Base-by-base conservation (phyloP, 2,329 filamentous ascomycete genomes). In the Zasmidium citrigriseum region DNA sequence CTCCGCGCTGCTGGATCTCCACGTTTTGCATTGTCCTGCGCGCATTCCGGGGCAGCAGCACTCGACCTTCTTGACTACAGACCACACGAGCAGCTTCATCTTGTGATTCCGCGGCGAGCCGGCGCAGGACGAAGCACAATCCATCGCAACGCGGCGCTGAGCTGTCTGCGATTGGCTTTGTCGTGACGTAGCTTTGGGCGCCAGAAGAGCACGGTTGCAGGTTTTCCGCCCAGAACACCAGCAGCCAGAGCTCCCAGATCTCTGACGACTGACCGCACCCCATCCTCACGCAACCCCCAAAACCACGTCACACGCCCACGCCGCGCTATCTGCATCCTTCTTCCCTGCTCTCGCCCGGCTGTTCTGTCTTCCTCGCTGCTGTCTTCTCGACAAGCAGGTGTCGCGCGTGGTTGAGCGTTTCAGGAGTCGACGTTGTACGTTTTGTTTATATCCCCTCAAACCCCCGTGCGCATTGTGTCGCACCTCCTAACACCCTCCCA, bases 221-320 rank as follows among this genome's bases (percentile, higher is more conserved):
- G 34, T n/a, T 41, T n/a, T 41, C 12, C 34, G 5, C 5, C 34
- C 14, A 41, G n/a, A n/a, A n/a, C n/a, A 41, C 5, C 7, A 41
- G 34, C 34, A 41, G 34, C 5, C 27, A 29, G 27, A 7, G 27
- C 27, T 7, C 27, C 27, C 27, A 29, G 27, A 29, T 29, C 27
- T 29, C 27, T 29, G 27, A 29, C 7, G 34, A 41, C 34, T n/a
- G 4, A n/a, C 7, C 34, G 4, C 7, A 10, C 34, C 4, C 34
- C 34, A 41, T n/a, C 34, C 12, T n/a, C 34, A 7, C 12, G 16
- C 34, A 9, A 34, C 50, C n/a, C n/a, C n/a, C n/a, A n/a, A n/a
- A 41, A 7, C 29, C 51, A 55, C 54, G 54, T 55, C 54, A 55
- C 54, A 48, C 54, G 45, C 46, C 46, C 46, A 55, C 24, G 45